phyloP scores from a whole-genome alignment of 768 basidiomycete genomes.

The Podaxis pistillaris region DNA sequence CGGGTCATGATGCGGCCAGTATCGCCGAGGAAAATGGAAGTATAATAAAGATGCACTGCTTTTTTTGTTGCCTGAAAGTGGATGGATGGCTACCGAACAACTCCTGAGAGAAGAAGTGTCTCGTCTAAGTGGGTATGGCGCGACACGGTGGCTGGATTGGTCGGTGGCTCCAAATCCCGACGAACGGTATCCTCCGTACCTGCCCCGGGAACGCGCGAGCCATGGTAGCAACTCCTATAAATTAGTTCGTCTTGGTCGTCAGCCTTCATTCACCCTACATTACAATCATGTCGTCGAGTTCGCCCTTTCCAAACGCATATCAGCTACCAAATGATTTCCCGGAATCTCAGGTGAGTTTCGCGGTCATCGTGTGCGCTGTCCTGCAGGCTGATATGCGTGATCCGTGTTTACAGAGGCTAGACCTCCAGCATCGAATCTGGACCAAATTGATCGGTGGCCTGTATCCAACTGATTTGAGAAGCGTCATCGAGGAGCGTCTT shows the following conservation, averaged over 20 bases:
- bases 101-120: no score
- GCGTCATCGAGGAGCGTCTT: neutral
- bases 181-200: neutral
- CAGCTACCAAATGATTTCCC: neutral
- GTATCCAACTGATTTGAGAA: neutral
- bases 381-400: neutral
- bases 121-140: no score
- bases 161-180: neutral
- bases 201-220: neutral
- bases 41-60: neutral
- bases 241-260: neutral
- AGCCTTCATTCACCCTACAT: neutral
- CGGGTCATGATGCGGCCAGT: neutral
- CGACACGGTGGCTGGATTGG: no score
- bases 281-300: neutral
- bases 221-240: neutral
- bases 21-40: neutral
- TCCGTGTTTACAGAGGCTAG: neutral
- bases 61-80: no score
- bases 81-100: no score
- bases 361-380: neutral
- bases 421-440: conserved; percentile 3
- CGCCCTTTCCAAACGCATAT: neutral
- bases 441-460: neutral
- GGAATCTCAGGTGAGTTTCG: neutral